Evolutionary conservation across 371 early-diverging fungal species (phyloP).

Genomic region (Haplosporangium sp.): DNA sequence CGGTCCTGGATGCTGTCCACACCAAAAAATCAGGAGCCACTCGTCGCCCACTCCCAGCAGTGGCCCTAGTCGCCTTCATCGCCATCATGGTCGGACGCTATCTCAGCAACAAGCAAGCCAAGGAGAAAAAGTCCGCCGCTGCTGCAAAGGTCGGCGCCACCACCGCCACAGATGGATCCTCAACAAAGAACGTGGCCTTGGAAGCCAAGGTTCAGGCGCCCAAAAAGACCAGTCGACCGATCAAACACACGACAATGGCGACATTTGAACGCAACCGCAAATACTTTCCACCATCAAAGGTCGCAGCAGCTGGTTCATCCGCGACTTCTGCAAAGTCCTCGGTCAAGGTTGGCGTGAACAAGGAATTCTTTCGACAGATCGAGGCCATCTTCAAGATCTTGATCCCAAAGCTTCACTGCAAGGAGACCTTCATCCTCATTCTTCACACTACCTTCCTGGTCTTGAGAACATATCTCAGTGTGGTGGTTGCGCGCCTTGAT

Average conservation of each 20-base stretch:
- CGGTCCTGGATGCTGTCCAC: slow-evolving; percentile 53
- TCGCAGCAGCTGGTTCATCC: slow-evolving; percentile 45
- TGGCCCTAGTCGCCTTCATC: slow-evolving; percentile 42
- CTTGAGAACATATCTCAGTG: slow-evolving; percentile 90
- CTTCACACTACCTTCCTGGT: slow-evolving; percentile 90
- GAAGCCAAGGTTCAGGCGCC: slow-evolving; percentile 40
- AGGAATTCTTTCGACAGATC: slow-evolving; percentile 76
- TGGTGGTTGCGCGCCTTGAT: slow-evolving; percentile 93
- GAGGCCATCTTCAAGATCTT: slow-evolving; percentile 75
- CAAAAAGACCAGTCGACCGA: slow-evolving; percentile 25
- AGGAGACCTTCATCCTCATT: slow-evolving; percentile 82
- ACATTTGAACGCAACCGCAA: slow-evolving; percentile 52
- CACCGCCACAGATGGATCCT: slow-evolving; percentile 10
- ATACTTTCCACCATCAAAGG: slow-evolving; percentile 52
- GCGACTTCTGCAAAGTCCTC: slow-evolving; percentile 40
- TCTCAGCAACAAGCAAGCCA: slow-evolving; percentile 41
- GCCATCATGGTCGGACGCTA: slow-evolving; percentile 50
- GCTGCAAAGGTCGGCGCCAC: slow-evolving; percentile 19
- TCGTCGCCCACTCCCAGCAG: slow-evolving; percentile 48
- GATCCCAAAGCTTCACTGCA: slow-evolving; percentile 77
- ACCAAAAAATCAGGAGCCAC: slow-evolving; percentile 19
- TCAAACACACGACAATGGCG: slow-evolving; percentile 36
- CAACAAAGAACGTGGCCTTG: neutral
- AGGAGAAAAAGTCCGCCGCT: slow-evolving; percentile 35
- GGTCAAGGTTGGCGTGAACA: slow-evolving; percentile 72